These are phyloP conservation scores for Wickerhamiella bombiphila DNA, from an alignment of 805 yeast species.

Conservation along the genomic window DNA sequence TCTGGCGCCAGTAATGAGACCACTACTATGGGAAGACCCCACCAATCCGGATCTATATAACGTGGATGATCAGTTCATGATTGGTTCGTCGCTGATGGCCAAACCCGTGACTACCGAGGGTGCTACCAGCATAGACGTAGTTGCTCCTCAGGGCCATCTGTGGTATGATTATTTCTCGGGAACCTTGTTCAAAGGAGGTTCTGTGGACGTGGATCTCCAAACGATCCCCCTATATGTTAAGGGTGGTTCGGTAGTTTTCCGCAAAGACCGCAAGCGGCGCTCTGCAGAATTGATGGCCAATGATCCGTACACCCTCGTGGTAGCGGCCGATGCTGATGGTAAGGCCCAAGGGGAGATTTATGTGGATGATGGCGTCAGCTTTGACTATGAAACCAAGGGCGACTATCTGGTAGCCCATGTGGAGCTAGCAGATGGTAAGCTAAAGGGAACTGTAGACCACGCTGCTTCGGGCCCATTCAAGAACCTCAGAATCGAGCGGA, in stretches of 20 bases:
- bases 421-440: slow-evolving; percentile 17
- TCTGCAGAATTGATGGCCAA: slow-evolving; percentile 56
- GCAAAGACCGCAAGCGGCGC: slow-evolving; percentile 64
- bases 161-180: slow-evolving; percentile 26
- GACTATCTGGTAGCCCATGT: slow-evolving; percentile 35
- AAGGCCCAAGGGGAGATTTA: slow-evolving; percentile 47
- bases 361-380: slow-evolving; percentile 75
- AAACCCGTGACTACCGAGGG: slow-evolving; percentile 63
- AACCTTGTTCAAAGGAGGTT: slow-evolving; percentile 4
- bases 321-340: slow-evolving; percentile 38
- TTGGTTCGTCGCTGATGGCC: slow-evolving; percentile 55
- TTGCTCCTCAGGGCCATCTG: slow-evolving; percentile 31
- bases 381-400: slow-evolving; percentile 33
- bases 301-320: slow-evolving; percentile 68
- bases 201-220: slow-evolving; percentile 30
- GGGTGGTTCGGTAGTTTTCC: slow-evolving; percentile 64
- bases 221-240: slow-evolving; percentile 57
- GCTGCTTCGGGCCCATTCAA: slow-evolving; percentile 5
- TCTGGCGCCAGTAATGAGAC: slow-evolving; percentile 53
- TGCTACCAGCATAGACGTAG: slow-evolving; percentile 28
- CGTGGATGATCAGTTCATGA: slow-evolving; percentile 70
- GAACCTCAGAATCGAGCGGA: slow-evolving; percentile 15
- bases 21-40: slow-evolving; percentile 22
- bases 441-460: slow-evolving; percentile 10
- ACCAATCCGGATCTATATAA: slow-evolving; percentile 31